A percentile compares a stretch with the other conserved stretches of the same genome.
These are phyloP conservation scores for Talaromyces wortmannii DNA, from an alignment of 495 filamentous ascomycete genomes.

Conservation along the genomic window DNA sequence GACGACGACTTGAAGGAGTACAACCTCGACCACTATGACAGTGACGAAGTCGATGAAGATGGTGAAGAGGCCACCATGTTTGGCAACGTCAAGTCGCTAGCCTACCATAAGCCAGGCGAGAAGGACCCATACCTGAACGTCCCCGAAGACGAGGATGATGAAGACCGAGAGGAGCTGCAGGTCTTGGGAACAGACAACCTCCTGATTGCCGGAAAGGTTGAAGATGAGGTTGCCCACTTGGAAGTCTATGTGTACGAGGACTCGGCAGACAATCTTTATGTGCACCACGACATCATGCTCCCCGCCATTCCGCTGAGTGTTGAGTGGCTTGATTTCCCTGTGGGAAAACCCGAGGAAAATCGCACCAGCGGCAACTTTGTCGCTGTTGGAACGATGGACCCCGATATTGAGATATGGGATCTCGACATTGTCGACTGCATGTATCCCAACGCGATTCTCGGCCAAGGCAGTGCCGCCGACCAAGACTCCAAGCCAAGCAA, in stretches of 20 bases:
- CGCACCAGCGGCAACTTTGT: conserved; percentile 73
- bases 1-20: conserved; percentile 89
- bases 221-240: conserved; percentile 94
- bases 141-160: conserved; percentile 62
- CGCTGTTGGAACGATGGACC: conserved; percentile 93
- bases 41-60: conserved; percentile 62
- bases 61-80: conserved; percentile 82
- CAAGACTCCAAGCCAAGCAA: conserved; percentile 29
- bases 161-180: conserved; percentile 91
- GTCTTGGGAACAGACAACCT: conserved; percentile 90
- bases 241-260: conserved; percentile 99
- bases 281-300: conserved; percentile 99
- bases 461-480: conserved; percentile 60
- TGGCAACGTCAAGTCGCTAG: conserved; percentile 85
- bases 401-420: conserved; percentile 98
- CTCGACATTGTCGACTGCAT: conserved; percentile 92
- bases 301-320: conserved; percentile 91
- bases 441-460: conserved; percentile 95
- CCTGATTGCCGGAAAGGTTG: conserved; percentile 82
- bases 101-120: conserved; percentile 87
- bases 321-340: conserved; percentile 89
- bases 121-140: conserved; percentile 96
- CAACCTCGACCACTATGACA: conserved; percentile 90
- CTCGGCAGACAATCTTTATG: conserved; percentile 87
- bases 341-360: conserved; percentile 56